These are phyloP conservation scores for Candida fluviatilis DNA, from an alignment of 805 yeast species.

Conservation along the genomic window DNA sequence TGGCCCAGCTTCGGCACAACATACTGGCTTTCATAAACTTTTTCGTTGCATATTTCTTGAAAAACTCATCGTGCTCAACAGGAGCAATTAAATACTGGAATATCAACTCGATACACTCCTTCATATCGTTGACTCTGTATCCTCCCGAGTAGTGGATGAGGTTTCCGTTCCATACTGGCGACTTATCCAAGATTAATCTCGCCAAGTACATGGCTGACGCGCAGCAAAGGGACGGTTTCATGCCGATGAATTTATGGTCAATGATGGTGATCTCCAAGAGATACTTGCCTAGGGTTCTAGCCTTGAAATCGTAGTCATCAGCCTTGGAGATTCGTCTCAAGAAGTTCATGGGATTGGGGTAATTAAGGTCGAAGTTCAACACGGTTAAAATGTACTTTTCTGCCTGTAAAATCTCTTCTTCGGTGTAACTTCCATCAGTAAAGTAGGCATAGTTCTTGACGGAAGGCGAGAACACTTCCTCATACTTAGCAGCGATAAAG, in stretches of 20 bases:
- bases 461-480: conserved; percentile 86
- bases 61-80: conserved; percentile 86
- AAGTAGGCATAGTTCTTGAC: conserved; percentile 82
- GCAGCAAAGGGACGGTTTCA: conserved; percentile 74
- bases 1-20: conserved; percentile 80
- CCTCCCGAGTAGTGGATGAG: conserved; percentile 91
- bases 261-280: conserved; percentile 72
- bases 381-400: conserved; percentile 75
- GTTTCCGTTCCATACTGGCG: conserved; percentile 77
- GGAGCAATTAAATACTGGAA: conserved; percentile 76
- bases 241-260: conserved; percentile 69
- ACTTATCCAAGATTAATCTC: conserved; percentile 63
- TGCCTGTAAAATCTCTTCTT: conserved; percentile 76
- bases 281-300: conserved; percentile 83
- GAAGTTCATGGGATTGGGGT: conserved; percentile 89
- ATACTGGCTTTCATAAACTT: conserved; percentile 84
- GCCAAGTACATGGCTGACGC: conserved; percentile 87
- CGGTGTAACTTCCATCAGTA: conserved; percentile 80
- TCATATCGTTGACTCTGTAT: conserved; percentile 66
- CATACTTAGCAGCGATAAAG: conserved; percentile 89
- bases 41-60: conserved; percentile 87
- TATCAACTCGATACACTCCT: conserved; percentile 68
- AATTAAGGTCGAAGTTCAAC: conserved; percentile 69
- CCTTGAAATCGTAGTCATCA: conserved; percentile 80
- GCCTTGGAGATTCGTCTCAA: conserved; percentile 85